phyloP scores from a whole-genome alignment of 2,329 filamentous ascomycete genomes.

The Trichoderma gracile region DNA sequence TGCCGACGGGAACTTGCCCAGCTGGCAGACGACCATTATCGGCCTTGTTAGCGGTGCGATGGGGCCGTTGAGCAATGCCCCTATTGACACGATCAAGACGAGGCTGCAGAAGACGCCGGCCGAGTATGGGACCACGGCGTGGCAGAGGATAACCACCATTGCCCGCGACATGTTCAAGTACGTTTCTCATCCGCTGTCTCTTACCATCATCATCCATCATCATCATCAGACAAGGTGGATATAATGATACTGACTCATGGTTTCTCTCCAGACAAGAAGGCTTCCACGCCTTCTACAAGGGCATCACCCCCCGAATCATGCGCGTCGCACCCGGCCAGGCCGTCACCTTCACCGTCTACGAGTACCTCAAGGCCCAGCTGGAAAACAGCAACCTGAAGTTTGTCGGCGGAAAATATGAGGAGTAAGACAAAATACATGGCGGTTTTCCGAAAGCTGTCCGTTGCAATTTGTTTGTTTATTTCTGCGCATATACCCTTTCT shows the following conservation, averaged over 20 bases:
- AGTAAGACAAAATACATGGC: slow-evolving; percentile 45
- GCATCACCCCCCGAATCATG: slow-evolving; percentile 97
- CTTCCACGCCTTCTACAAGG: slow-evolving; percentile 95
- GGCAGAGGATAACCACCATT: slow-evolving; percentile 76
- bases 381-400: slow-evolving; percentile 65
- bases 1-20: slow-evolving; percentile 66
- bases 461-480: slow-evolving; percentile 13
- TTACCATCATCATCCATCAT: too few species aligned
- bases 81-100: slow-evolving; percentile 99
- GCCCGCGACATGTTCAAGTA: slow-evolving; percentile 81
- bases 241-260: too few species aligned
- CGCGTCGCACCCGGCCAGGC: slow-evolving; percentile 94
- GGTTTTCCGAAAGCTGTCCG: not conserved
- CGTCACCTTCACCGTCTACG: slow-evolving; percentile 74
- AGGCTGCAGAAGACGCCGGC: slow-evolving; percentile 87
- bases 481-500: slow-evolving; percentile 19
- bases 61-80: slow-evolving; percentile 93
- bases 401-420: slow-evolving; percentile 65
- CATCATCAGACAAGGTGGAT: too few species aligned
- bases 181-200: slow-evolving; percentile 35
- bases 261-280: slow-evolving; percentile 80
- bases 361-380: slow-evolving; percentile 71
- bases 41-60: slow-evolving; percentile 91
- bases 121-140: slow-evolving; percentile 75
- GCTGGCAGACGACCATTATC: slow-evolving; percentile 88